Evolutionary conservation across 345 rosid species (phyloP), one percentile per base, ranked within the genome.

Genomic region (Citrus maxima): DNA sequence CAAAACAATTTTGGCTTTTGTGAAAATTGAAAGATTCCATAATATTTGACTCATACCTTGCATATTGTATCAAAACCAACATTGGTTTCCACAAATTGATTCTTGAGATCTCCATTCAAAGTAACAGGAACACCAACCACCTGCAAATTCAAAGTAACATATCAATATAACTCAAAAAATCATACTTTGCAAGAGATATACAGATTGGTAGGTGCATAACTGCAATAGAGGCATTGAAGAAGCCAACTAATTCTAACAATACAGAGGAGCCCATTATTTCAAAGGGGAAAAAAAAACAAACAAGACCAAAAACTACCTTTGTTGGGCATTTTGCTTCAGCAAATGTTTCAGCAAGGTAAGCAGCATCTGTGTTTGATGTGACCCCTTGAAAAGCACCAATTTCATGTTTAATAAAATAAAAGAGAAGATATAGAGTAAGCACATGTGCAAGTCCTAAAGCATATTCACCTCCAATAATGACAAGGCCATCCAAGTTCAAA

Each of bases 101-200:
- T 94, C 89, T 89, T 96, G 71, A 96, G 93, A 89, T 96, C 99
- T 82, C 99, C 99, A 78, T 96, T 94, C 78, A 88, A 81, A 70
- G 99, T 96, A 77, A 96, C 99, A 42, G 99, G 99, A 82, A 94
- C 98, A 77, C 99, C 98, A 77, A 94, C 97, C 73, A 96, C 99
- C 98, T 96, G 84, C 32, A 71, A 80, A 51, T 72, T 27, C 27
- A 62, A 80, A 58, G 28, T 42, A 61, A 54, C 24, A 61, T 37
- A 40, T 40, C 51, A 14, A 60, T 13, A 18, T 58, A 37, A 74
- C 30, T 27, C 10, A 54, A 51, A 76, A 76, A 49, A 35, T 16
- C 38, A 76, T 32, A 63, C 62, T 32, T 32, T 7, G 21, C 10
- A 12, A 64, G 24, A 13, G 79, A 56, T 37, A 55, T 4, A 66